phyloP scores from a whole-genome alignment of 805 yeast species.

The Kurtzmaniella cleridarum region DNA sequence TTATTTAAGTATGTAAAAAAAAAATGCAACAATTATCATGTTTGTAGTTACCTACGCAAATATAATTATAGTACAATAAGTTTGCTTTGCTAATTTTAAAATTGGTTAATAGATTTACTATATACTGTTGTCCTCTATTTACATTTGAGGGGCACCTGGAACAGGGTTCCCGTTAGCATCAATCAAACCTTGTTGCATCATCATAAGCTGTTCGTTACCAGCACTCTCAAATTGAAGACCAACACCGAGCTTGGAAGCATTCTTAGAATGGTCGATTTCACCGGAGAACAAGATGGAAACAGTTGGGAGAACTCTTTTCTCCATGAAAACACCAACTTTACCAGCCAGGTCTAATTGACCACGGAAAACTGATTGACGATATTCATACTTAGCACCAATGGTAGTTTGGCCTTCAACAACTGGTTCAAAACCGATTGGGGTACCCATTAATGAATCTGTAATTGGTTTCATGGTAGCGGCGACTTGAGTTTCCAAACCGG shows the following conservation, averaged over 20 bases:
- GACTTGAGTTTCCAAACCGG: conserved; percentile 83
- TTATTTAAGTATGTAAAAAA: conserved; percentile 3
- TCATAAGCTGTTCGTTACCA: conserved; percentile 86
- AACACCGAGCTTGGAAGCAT: conserved; percentile 77
- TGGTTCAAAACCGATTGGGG: conserved; percentile 78
- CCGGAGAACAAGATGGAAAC: conserved; percentile 84
- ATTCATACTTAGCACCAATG: conserved; percentile 95
- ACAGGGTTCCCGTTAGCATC: conserved; percentile 84
- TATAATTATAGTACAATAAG: no score
- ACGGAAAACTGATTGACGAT: conserved; percentile 92
- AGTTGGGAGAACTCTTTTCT: conserved; percentile 90
- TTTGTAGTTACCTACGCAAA: no score
- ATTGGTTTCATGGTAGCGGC: conserved; percentile 73
- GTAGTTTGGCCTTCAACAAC: conserved; percentile 89
- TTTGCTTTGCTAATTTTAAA: no score
- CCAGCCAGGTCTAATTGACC: conserved; percentile 92
- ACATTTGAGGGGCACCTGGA: conserved; percentile 67
- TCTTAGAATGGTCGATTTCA: conserved; percentile 78
- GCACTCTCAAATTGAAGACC: conserved; percentile 95
- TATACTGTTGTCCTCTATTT: conserved; percentile 7
- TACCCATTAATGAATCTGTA: conserved; percentile 68
- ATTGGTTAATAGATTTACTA: no score
- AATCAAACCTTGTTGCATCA: conserved; percentile 83
- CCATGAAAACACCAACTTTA: conserved; percentile 85
- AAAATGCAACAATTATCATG: conserved; percentile 1